A percentile compares a stretch with the other conserved stretches of the same genome.
These are phyloP conservation scores for Arabis hirsuta DNA, from an alignment of 345 rosid species.

Conservation along the genomic window DNA sequence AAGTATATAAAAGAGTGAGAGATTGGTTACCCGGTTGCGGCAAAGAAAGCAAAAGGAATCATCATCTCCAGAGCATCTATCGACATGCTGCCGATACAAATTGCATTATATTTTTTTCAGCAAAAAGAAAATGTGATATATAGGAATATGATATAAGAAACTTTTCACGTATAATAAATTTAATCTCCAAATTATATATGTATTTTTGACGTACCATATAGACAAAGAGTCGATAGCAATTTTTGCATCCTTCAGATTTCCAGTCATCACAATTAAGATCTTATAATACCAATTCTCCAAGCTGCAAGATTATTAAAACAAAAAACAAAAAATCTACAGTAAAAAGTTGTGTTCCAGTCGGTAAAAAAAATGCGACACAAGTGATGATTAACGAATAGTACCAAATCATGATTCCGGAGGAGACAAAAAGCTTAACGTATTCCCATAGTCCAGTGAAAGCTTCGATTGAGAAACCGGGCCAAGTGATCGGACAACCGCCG, in stretches of 20 bases:
- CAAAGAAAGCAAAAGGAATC: slow-evolving; percentile 81
- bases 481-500: slow-evolving; percentile 43
- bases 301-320: slow-evolving; percentile 35
- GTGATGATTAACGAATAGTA: slow-evolving; percentile 23
- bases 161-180: not conserved
- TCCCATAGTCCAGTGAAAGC: slow-evolving; percentile 85
- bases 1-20: not conserved
- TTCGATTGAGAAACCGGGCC: slow-evolving; percentile 82
- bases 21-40: slow-evolving; percentile 56
- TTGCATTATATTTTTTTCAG: not conserved
- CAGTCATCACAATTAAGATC: slow-evolving; percentile 74
- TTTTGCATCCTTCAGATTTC: slow-evolving; percentile 71
- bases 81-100: slow-evolving; percentile 53
- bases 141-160: not conserved
- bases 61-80: slow-evolving; percentile 79
- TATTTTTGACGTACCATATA: slow-evolving; percentile 44
- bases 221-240: slow-evolving; percentile 63
- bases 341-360: not conserved
- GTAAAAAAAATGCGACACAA: no score
- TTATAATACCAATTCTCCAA: slow-evolving; percentile 58
- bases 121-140: not conserved
- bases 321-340: not conserved
- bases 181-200: slow-evolving; percentile 19
- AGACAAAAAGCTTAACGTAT: slow-evolving; percentile 67
- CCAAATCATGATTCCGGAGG: slow-evolving; percentile 92